These are phyloP conservation scores for Phytopythium delawarense DNA, from an alignment of 352 stramenopile genomes.

Conservation along the genomic window DNA sequence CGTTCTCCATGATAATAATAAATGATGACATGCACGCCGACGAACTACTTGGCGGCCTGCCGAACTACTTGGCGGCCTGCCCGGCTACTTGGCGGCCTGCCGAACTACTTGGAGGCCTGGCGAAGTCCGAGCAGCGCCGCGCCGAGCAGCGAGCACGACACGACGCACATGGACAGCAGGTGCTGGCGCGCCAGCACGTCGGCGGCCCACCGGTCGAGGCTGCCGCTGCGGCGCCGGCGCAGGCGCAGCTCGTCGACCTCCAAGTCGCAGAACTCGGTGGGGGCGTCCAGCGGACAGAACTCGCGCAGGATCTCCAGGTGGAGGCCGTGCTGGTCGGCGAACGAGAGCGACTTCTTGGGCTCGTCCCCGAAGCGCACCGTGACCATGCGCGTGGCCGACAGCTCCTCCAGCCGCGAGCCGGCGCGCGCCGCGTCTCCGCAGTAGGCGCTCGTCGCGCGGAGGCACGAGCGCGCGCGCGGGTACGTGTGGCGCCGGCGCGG, in stretches of 20 bases:
- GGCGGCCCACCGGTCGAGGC: conserved; percentile 29
- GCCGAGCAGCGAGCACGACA: conserved; percentile 46
- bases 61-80: no score
- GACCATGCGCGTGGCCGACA: conserved; percentile 27
- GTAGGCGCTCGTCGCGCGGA: conserved; percentile 54
- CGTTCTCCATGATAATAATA: conserved; percentile 12
- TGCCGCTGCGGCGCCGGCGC: conserved; percentile 21
- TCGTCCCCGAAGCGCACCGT: conserved; percentile 27
- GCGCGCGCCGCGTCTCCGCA: conserved; percentile 8
- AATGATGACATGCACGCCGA: not conserved
- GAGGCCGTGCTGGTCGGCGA: conserved; percentile 51
- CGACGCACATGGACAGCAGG: conserved; percentile 49
- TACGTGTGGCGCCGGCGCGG: conserved; percentile 9
- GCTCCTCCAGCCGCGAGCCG: conserved; percentile 23
- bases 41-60: no score
- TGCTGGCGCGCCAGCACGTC: conserved; percentile 38
- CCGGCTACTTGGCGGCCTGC: no score
- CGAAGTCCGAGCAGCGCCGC: conserved; percentile 32
- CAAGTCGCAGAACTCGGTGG: conserved; percentile 41
- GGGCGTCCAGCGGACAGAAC: conserved; percentile 37
- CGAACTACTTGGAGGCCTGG: conserved; percentile 25
- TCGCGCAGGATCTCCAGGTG: conserved; percentile 37
- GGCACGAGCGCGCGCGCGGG: conserved; percentile 26
- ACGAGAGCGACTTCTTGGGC: conserved; percentile 55
- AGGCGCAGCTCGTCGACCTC: conserved; percentile 16